phyloP scores from a whole-genome alignment of 1,139 yeast species.

The Sugiyamaella pinicola region DNA sequence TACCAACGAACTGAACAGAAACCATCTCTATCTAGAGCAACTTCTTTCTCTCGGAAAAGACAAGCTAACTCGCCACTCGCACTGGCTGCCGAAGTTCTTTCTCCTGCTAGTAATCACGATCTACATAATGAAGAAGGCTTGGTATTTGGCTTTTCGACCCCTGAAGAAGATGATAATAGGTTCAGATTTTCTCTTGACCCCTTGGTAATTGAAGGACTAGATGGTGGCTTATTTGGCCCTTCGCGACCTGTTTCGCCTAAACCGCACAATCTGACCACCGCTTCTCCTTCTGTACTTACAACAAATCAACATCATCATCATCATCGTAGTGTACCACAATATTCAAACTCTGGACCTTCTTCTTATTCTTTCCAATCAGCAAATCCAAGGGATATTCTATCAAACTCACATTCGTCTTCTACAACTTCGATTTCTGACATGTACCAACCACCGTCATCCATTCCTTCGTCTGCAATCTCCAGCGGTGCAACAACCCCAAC shows the following conservation, averaged over 20 bases:
- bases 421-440: slow-evolving; percentile 24
- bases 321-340: slow-evolving; percentile 4
- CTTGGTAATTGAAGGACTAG: slow-evolving; percentile 42
- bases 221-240: slow-evolving; percentile 31
- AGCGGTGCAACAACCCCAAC: slow-evolving; percentile 24
- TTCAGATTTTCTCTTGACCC: slow-evolving; percentile 42
- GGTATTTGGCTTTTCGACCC: slow-evolving; percentile 22
- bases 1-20: slow-evolving; percentile 19
- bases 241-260: slow-evolving; percentile 26
- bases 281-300: slow-evolving; percentile 20
- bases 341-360: background rate
- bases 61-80: slow-evolving; percentile 22
- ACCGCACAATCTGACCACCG: slow-evolving; percentile 10
- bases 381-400: slow-evolving; percentile 21
- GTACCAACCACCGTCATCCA: slow-evolving; percentile 22
- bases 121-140: slow-evolving; percentile 17
- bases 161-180: slow-evolving; percentile 30
- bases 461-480: slow-evolving; percentile 20
- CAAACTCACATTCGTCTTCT: slow-evolving; percentile 22
- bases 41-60: slow-evolving; percentile 15
- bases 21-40: slow-evolving; percentile 4
- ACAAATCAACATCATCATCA: slow-evolving; percentile 12
- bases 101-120: slow-evolving; percentile 20
- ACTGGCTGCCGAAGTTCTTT: slow-evolving; percentile 23
- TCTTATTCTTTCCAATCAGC: slow-evolving; percentile 11